phyloP scores from a whole-genome alignment of 768 basidiomycete genomes.

The Favolaschia claudopus region DNA sequence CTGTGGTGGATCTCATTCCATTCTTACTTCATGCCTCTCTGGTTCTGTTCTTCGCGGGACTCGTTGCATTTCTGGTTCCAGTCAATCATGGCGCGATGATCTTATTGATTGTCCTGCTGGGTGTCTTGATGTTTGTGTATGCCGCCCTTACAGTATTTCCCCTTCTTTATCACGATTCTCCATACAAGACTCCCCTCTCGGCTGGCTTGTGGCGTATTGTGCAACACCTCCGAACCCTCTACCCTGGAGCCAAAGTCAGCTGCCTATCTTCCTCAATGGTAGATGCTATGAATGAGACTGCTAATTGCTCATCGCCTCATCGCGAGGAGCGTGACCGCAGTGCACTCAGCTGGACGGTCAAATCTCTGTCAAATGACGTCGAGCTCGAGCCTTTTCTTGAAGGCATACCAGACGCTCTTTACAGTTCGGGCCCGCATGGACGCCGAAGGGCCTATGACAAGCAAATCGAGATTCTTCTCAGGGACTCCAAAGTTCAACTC shows the following conservation, averaged over 20 bases:
- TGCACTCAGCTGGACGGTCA: conserved; percentile 15
- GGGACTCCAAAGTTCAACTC: too few relatives aligned
- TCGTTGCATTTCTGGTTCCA: conserved; percentile 6
- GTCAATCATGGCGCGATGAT: background rate
- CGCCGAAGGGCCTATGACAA: too few relatives aligned
- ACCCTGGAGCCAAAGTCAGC: background rate
- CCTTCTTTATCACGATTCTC: conserved; percentile 2
- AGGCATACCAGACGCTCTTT: too few relatives aligned
- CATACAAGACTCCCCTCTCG: conserved; percentile 8
- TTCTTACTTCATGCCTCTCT: conserved; percentile 12
- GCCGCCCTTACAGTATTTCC: conserved; percentile 9
- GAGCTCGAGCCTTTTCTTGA: conserved; percentile 13
- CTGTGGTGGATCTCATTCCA: conserved; percentile 5
- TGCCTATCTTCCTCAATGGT: background rate
- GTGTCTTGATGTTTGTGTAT: background rate
- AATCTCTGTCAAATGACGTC: conserved; percentile 12
- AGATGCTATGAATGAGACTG: conserved; percentile 4
- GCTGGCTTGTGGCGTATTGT: conserved; percentile 5
- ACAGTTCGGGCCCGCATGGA: too few relatives aligned
- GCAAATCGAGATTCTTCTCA: too few relatives aligned
- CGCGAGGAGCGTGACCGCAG: conserved; percentile 7
- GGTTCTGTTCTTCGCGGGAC: background rate
- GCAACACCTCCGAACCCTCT: background rate
- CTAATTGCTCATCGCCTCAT: background rate
- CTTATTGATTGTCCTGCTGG: background rate